A percentile compares a stretch with the other conserved stretches of the same genome.
phyloP scores from a whole-genome alignment of 1,284 basidiomycete species.

The Heterobasidion occidentale region DNA sequence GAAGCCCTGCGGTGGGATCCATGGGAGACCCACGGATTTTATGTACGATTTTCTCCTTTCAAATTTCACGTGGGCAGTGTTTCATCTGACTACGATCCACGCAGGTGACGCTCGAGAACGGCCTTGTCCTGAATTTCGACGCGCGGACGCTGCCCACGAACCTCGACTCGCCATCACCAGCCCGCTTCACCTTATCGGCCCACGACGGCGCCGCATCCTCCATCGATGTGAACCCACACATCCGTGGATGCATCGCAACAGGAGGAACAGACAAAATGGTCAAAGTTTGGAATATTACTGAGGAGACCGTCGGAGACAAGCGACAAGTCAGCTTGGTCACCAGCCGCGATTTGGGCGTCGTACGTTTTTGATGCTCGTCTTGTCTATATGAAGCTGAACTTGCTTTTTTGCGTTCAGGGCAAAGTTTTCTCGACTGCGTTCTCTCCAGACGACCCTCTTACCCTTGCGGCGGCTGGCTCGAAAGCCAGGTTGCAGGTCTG shows the following conservation, averaged over 20 bases:
- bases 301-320: conserved; percentile 50
- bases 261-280: conserved; percentile 92
- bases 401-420: conserved; percentile 46
- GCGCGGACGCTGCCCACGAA: conserved; percentile 73
- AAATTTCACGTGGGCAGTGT: conserved; percentile 5
- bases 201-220: conserved; percentile 94
- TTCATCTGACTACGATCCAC: neutral
- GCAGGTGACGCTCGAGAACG: conserved; percentile 89
- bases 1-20: conserved; percentile 96
- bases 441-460: conserved; percentile 93
- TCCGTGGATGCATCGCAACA: conserved; percentile 88
- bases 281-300: conserved; percentile 89
- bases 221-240: conserved; percentile 87
- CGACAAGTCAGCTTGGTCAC: conserved; percentile 83
- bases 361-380: conserved; percentile 32
- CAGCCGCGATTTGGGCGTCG: conserved; percentile 88
- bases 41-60: conserved; percentile 44
- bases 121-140: conserved; percentile 88
- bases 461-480: conserved; percentile 89
- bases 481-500: conserved; percentile 92
- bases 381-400: neutral
- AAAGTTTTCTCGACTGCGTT: conserved; percentile 90
- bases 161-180: conserved; percentile 49
- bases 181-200: conserved; percentile 87
- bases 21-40: conserved; percentile 83